These are phyloP conservation scores for Diaporthe humulicola DNA, from an alignment of 2,329 filamentous ascomycete species.

Conservation along the genomic window DNA sequence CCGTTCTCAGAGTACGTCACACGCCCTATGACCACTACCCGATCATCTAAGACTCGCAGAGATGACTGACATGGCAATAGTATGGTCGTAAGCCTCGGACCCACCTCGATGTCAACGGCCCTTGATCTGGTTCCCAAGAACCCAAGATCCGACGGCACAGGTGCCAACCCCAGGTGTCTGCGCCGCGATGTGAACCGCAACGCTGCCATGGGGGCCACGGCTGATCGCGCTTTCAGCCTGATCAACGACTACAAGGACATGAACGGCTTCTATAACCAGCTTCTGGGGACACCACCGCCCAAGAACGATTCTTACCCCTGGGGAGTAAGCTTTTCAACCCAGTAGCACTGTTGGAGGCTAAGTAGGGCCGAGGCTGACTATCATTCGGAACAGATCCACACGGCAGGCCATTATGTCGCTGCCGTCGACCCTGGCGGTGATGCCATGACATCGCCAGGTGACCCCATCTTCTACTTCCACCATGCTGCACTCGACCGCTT, in stretches of 20 bases:
- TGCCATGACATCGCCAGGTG: constrained; percentile 52
- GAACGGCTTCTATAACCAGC: constrained; percentile 54
- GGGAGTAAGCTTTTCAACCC: constrained; percentile 49
- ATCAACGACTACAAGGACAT: constrained; percentile 54
- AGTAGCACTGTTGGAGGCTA: neutral
- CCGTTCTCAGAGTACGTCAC: constrained; percentile 58
- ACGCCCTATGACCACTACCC: constrained; percentile 33
- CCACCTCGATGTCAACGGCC: constrained; percentile 2
- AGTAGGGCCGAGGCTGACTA: neutral
- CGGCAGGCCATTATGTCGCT: constrained; percentile 53
- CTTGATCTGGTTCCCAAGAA: constrained; percentile 46
- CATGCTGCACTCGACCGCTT: constrained; percentile 54
- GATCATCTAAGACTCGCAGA: neutral
- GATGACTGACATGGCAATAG: neutral
- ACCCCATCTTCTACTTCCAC: constrained; percentile 57
- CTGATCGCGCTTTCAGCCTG: constrained; percentile 49
- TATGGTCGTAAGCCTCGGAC: constrained; percentile 18
- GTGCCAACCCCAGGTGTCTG: constrained; percentile 58
- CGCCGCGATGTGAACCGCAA: constrained; percentile 56
- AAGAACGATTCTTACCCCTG: constrained; percentile 53
- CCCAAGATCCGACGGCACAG: constrained; percentile 50
- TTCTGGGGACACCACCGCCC: constrained; percentile 53
- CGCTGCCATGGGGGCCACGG: constrained; percentile 53
- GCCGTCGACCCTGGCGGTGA: constrained; percentile 55
- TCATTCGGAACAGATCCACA: constrained; percentile 47